Conservation (phyloP, 345 rosid species). For the Rhodomyrtus tomentosa region DNA sequence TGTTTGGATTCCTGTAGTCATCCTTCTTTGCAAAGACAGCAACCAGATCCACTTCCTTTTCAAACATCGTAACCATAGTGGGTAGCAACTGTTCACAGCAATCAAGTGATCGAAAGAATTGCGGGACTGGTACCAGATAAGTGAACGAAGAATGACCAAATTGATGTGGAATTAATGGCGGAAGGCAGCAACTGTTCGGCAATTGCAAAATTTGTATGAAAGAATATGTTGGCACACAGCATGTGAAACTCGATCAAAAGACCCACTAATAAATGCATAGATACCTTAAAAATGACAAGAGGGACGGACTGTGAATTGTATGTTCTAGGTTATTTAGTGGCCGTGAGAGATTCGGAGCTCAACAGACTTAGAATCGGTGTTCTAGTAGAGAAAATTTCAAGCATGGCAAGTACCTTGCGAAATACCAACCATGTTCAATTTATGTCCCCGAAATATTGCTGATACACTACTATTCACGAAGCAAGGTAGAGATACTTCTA, state of each 20-base stretch:
- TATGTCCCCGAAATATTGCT: background rate
- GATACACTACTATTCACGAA: background rate
- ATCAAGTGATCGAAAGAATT: background rate
- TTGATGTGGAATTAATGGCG: background rate
- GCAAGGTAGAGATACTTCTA: background rate
- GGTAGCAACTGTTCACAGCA: no score
- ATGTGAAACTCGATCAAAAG: background rate
- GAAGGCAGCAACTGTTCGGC: background rate
- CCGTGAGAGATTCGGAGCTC: background rate
- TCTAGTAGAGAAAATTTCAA: no score
- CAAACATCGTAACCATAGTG: background rate
- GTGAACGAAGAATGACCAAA: background rate
- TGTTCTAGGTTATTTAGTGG: background rate
- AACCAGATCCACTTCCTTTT: background rate
- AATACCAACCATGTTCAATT: no score
- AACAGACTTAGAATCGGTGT: no score
- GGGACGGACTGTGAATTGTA: no score
- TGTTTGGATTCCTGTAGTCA: background rate
- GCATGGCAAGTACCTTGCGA: no score
- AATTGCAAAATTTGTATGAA: background rate
- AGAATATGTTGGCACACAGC: background rate
- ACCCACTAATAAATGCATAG: background rate
- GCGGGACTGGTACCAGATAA: background rate
- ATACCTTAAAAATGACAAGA: background rate
- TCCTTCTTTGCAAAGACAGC: background rate